Evolutionary conservation across 2,329 filamentous ascomycete genomes (phyloP), one percentile per base, ranked within the genome.

Genomic region (Huntiella omanensis): DNA sequence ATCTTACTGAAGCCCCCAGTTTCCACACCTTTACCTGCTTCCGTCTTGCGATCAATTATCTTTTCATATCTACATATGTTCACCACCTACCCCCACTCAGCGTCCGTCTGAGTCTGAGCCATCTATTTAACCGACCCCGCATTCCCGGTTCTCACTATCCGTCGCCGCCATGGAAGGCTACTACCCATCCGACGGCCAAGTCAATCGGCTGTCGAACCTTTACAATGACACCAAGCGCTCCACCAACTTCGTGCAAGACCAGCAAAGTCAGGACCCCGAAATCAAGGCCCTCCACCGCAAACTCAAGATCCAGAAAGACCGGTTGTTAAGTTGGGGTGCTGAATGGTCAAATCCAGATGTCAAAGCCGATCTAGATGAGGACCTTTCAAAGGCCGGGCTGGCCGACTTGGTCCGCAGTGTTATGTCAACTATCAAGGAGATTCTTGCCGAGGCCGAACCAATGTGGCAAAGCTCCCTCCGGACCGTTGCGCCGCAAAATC

Each of bases 161-260:
- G 8, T 10, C 22, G 22, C 8, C 37, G 17, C 10, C 28, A 49
- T 49, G 48, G 48, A 40, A 2, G 48, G 42, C 16, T 49, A 40
- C 17, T 44, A 44, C 33, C 15, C 35, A 32, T 34, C 42, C 12
- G 48, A 40, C 16, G 44, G 44, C 36, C 40, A 44, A 17, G 45
- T 49, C 13, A 46, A 49, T 17, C 44, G 48, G 46, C 67, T 84
- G 13, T 82, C 77, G 53, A 70, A 80, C 55, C 73, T 87, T 48
- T 87, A 87, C 59, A 80, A 81, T 54, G 82, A 87, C 63, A 84
- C 81, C 49, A 87, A 87, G 58, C 80, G 76, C 54, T 83, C 78
- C 19, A 80, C 74, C 57, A 77, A 83, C 59, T 82, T 82, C 53
- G 75, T 83, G 57, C 77, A 73, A 58, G 72, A 73, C 57, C 77